phyloP scores from a whole-genome alignment of 148 eudicot species.

The Arctostaphylos glauca region DNA sequence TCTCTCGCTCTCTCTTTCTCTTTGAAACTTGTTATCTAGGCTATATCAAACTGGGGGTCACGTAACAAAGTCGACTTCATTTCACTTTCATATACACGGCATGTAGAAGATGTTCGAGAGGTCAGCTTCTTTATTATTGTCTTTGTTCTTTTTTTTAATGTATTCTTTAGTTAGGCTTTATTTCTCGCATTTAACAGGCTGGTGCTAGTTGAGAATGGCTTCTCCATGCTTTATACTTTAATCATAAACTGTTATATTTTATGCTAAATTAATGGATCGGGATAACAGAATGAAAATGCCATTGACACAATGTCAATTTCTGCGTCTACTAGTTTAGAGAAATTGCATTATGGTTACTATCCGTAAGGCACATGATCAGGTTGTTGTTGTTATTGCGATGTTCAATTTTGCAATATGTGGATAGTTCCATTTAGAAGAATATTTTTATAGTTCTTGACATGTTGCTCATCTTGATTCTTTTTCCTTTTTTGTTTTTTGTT shows the following conservation, averaged over 20 bases:
- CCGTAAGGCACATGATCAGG: too few species aligned
- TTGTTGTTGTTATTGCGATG: too few species aligned
- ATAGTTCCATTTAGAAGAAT: too few species aligned
- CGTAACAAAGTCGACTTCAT: constrained; percentile 53
- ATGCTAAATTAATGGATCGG: neutral
- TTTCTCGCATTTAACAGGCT: neutral
- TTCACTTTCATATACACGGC: constrained; percentile 53
- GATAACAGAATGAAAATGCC: too few species aligned
- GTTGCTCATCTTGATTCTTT: neutral
- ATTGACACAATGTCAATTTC: too few species aligned
- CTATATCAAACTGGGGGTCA: constrained; percentile 56
- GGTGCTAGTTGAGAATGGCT: neutral
- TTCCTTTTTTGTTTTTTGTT: neutral
- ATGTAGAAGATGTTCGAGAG: constrained; percentile 63
- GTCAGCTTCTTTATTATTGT: constrained; percentile 24
- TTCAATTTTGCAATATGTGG: too few species aligned
- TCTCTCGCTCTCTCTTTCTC: constrained; percentile 2
- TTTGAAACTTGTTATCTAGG: constrained; percentile 26
- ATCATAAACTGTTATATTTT: neutral
- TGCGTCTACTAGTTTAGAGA: too few species aligned
- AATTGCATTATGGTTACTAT: too few species aligned
- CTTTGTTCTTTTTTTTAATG: neutral
- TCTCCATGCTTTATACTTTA: constrained; percentile 1
- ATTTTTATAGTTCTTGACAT: too few species aligned
- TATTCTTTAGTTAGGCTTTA: neutral